Evolutionary conservation across 768 basidiomycete genomes (phyloP).

Genomic region (Lyophyllum decastes): DNA sequence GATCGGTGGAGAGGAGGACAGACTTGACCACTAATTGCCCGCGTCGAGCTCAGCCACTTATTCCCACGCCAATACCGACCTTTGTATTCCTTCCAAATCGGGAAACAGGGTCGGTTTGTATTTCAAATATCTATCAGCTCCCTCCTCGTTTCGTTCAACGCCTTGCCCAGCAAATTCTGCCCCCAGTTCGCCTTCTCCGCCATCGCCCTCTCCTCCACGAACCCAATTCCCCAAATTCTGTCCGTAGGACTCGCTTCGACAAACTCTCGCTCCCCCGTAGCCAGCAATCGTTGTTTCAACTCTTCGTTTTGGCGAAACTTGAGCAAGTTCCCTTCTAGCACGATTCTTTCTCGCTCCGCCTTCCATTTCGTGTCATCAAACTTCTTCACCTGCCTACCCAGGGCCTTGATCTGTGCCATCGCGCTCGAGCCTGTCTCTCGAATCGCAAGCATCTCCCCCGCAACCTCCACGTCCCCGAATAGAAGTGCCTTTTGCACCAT

Average conservation of each 20-base stretch:
- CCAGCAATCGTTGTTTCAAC: slow-evolving; percentile 40
- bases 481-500: slow-evolving; percentile 64
- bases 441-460: slow-evolving; percentile 41
- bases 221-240: slow-evolving; percentile 65
- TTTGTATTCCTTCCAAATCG: not conserved
- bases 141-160: slow-evolving; percentile 44
- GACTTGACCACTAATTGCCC: not conserved
- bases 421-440: slow-evolving; percentile 27
- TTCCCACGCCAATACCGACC: slow-evolving; percentile 5
- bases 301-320: slow-evolving; percentile 57
- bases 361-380: slow-evolving; percentile 58
- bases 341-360: slow-evolving; percentile 45
- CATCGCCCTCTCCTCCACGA: slow-evolving; percentile 47
- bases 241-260: slow-evolving; percentile 65
- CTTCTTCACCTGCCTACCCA: slow-evolving; percentile 50
- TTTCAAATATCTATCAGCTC: not conserved
- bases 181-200: slow-evolving; percentile 48
- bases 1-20: not conserved
- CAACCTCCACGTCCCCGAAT: slow-evolving; percentile 47
- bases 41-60: not conserved
- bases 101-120: not conserved
- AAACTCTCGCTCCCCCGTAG: slow-evolving; percentile 46
- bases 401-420: slow-evolving; percentile 48
- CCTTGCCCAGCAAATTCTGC: slow-evolving; percentile 53
- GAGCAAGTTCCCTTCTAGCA: slow-evolving; percentile 51